Base-by-base conservation (phyloP, 805 yeast species). In the Wickerhamiella sergipiensis region DNA sequence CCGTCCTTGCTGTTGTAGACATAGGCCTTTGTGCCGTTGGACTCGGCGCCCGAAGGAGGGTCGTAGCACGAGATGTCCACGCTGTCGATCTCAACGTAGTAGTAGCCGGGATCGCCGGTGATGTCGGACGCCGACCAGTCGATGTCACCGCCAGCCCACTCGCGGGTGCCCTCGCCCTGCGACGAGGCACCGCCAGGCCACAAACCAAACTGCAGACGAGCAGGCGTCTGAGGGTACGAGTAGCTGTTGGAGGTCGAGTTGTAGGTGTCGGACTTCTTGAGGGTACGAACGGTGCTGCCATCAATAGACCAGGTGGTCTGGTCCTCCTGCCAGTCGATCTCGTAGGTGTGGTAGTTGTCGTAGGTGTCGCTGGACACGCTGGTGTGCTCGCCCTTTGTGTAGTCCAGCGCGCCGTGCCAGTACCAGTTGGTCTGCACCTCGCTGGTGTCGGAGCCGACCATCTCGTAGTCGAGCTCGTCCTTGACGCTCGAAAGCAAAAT, bases 381-480 rank as follows among this genome's bases (percentile, higher is more conserved):
- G 43, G 71, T 61, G 57, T 73, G 69, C 17, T 56, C 61, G 56
- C 78, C 73, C 64, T 84, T 83, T 33, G 80, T 72, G 66, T 79
- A 85, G 71, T 85, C 77, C 62, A 80, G 71, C 31, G 71, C 66
- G 65, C 90, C 96, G 64, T 83, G 80, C 65, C 77, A 80, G 71
- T 85, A 89, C 73, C 64, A 88, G 69, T 89, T 89, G 24, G 88
- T 72, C 72, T 89, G 89, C 1, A 80, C 85, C 21, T 67, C 64
- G 31, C 74, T 73, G 61, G 85, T 67, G 61, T 83, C 78, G 61
- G 76, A 76, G 53, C 97, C 97, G 55, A 87, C 82, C 58, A 80
- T 82, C 71, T 89, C 96, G 62, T 68, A 80, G 75, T 89, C 97
- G 60, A 88, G 76, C 74, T 89, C 97, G 71, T 88, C 97, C 72